Percentiles rank a stretch among this genome's conserved stretches.
phyloP scores from a whole-genome alignment of 1,139 yeast genomes.

The Blastobotrys arbuscula region DNA sequence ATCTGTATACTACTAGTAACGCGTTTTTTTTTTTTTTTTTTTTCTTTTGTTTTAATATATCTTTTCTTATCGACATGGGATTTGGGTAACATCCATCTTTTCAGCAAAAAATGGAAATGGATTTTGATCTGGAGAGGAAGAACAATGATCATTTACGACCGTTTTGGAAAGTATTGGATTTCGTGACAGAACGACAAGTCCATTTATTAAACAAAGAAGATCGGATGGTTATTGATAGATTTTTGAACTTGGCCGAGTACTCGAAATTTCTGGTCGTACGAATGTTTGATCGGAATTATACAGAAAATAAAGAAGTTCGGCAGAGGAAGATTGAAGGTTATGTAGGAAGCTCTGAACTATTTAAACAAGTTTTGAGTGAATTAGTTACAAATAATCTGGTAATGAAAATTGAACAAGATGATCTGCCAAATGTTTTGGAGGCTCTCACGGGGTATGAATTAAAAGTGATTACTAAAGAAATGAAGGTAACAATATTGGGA shows the following conservation, averaged over 20 bases:
- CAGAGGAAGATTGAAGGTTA: slow-evolving; percentile 10
- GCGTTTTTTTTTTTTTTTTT: too few species aligned
- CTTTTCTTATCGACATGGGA: too few species aligned
- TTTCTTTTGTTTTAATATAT: too few species aligned
- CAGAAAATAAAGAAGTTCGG: slow-evolving; percentile 9
- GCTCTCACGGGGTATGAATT: slow-evolving; percentile 10
- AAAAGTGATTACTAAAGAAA: neutral
- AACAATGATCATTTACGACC: slow-evolving; percentile 13
- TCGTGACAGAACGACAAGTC: slow-evolving; percentile 3
- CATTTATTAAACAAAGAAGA: slow-evolving; percentile 10
- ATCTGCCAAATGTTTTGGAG: slow-evolving; percentile 7
- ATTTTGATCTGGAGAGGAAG: slow-evolving; percentile 8
- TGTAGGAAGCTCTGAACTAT: slow-evolving; percentile 8
- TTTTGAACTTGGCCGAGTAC: slow-evolving; percentile 7
- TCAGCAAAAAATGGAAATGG: too few species aligned
- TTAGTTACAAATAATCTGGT: slow-evolving; percentile 4
- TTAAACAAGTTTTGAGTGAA: slow-evolving; percentile 3
- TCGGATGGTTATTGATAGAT: neutral
- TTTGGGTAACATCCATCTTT: too few species aligned
- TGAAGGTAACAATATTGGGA: neutral
- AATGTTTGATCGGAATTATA: slow-evolving; percentile 14
- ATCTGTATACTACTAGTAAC: too few species aligned
- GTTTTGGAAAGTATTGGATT: slow-evolving; percentile 11
- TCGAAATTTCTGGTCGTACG: slow-evolving; percentile 13
- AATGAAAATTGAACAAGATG: slow-evolving; percentile 7